Conservation (phyloP, 352 stramenopile species). For the Phytophthora vignae region DNA sequence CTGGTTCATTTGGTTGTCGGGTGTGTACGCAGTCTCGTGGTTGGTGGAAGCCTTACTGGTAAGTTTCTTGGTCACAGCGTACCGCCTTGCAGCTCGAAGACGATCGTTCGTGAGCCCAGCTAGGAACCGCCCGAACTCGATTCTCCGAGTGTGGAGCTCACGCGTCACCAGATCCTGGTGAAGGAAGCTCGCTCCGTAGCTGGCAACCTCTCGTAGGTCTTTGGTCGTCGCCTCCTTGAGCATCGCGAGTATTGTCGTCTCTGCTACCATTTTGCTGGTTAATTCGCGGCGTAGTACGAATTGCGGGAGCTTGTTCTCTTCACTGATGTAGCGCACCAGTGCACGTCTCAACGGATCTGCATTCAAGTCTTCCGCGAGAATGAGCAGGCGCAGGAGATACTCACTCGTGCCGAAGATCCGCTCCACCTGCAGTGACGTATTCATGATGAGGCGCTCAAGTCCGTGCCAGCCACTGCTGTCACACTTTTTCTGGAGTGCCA, state of each 20-base stretch:
- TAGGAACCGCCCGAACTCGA: slow-evolving; percentile 63
- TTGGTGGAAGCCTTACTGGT: neutral
- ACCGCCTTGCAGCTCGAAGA: slow-evolving; percentile 49
- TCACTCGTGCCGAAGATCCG: slow-evolving; percentile 76
- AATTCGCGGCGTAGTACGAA: slow-evolving; percentile 77
- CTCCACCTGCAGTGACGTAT: slow-evolving; percentile 64
- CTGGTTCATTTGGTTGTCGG: slow-evolving; percentile 15
- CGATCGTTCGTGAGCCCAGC: slow-evolving; percentile 66
- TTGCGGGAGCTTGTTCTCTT: slow-evolving; percentile 53
- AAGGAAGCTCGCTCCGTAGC: slow-evolving; percentile 51
- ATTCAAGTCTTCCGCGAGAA: slow-evolving; percentile 79
- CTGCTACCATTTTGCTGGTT: slow-evolving; percentile 74
- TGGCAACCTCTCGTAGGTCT: slow-evolving; percentile 63
- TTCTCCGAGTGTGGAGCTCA: slow-evolving; percentile 70
- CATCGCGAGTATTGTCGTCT: slow-evolving; percentile 72
- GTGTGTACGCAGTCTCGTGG: neutral
- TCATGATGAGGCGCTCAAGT: slow-evolving; percentile 66
- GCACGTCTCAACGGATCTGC: slow-evolving; percentile 61
- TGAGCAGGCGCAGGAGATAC: slow-evolving; percentile 74
- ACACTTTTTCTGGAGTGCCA: slow-evolving; percentile 58
- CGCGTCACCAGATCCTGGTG: slow-evolving; percentile 66
- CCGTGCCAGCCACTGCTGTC: slow-evolving; percentile 60
- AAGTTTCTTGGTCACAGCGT: slow-evolving; percentile 22
- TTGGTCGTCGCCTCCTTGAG: slow-evolving; percentile 60
- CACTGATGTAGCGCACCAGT: slow-evolving; percentile 65